A percentile compares a stretch with the other conserved stretches of the same genome.
phyloP scores from a whole-genome alignment of 23 red algal genomes.

The Pyropia yezoensis region DNA sequence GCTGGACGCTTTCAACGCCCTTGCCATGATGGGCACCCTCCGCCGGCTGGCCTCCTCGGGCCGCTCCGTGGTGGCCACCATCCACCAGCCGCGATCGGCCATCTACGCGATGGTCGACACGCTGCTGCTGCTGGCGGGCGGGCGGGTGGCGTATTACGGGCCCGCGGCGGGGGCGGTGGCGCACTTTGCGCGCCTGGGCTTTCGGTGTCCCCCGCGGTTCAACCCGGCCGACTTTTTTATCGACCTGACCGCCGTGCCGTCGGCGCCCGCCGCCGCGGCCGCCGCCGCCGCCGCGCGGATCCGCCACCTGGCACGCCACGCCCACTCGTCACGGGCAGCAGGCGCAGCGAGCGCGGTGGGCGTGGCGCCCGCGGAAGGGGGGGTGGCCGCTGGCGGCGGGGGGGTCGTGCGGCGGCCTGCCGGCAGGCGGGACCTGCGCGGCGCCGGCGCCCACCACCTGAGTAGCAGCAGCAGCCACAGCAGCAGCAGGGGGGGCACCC shows the following conservation, averaged over 20 bases:
- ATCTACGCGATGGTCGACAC: conserved; percentile 96
- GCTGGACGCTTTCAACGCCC: conserved; percentile 85
- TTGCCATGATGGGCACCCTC: conserved; percentile 82
- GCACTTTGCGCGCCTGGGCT: conserved; percentile 74
- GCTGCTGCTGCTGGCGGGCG: conserved; percentile 75
- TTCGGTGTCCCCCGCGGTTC: conserved; percentile 64
- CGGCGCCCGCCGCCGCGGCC: conserved; percentile 25
- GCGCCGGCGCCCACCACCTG: not conserved
- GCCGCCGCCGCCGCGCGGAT: conserved; percentile 35
- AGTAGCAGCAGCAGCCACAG: too few species aligned
- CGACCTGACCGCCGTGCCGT: conserved; percentile 67
- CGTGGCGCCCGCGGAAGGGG: not conserved
- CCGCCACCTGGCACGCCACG: conserved; percentile 2
- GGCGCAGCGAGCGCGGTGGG: not conserved
- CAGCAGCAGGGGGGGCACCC: too few species aligned
- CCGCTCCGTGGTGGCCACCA: conserved; percentile 88
- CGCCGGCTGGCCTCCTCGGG: conserved; percentile 74
- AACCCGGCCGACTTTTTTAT: conserved; percentile 98
- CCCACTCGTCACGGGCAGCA: not conserved
- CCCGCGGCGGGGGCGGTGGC: conserved; percentile 80
- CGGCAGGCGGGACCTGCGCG: not conserved
- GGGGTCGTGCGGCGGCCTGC: too few species aligned
- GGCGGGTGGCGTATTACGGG: conserved; percentile 86
- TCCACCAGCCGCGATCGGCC: conserved; percentile 94
- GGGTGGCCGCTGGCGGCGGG: too few species aligned